Evolutionary conservation across 495 filamentous ascomycete genomes (phyloP).

Genomic region (Penicillium verhagenii): DNA sequence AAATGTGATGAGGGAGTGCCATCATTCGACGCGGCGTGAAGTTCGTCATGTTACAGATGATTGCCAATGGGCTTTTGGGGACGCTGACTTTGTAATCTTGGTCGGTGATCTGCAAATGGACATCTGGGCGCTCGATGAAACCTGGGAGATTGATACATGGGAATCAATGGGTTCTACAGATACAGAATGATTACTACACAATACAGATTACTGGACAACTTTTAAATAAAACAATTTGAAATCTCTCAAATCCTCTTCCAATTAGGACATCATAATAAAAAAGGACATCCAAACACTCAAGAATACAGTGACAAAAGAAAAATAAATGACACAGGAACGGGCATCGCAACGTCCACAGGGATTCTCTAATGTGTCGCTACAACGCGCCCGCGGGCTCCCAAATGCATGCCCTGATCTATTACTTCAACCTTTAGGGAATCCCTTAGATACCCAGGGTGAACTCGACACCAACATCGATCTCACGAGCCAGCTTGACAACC

Average conservation of each 20-base stretch:
- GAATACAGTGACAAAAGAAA: constrained; percentile 42
- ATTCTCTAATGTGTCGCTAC: constrained; percentile 4
- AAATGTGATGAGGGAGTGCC: not conserved
- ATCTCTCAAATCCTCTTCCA: constrained; percentile 17
- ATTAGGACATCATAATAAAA: constrained; percentile 35
- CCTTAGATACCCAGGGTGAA: constrained; percentile 90
- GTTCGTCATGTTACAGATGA: too few species aligned
- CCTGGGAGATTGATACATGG: not conserved
- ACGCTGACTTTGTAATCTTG: constrained; percentile 6
- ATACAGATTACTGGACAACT: not conserved
- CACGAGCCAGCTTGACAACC: constrained; percentile 97
- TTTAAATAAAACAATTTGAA: constrained; percentile 8
- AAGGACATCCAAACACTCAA: constrained; percentile 29
- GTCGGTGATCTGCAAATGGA: not conserved
- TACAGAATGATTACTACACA: not conserved
- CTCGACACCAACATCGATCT: constrained; percentile 97
- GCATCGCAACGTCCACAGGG: constrained; percentile 9
- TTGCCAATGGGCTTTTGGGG: too few species aligned
- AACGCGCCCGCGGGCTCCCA: constrained; percentile 9
- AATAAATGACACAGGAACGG: constrained; percentile 34
- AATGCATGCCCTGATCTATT: constrained; percentile 21
- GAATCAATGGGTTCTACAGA: not conserved
- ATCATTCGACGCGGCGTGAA: not conserved
- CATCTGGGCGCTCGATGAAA: constrained; percentile 14
- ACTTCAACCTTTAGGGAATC: constrained; percentile 1